Evolutionary conservation across 1,284 basidiomycete species (phyloP).

Genomic region (Ustilago trichophora): DNA sequence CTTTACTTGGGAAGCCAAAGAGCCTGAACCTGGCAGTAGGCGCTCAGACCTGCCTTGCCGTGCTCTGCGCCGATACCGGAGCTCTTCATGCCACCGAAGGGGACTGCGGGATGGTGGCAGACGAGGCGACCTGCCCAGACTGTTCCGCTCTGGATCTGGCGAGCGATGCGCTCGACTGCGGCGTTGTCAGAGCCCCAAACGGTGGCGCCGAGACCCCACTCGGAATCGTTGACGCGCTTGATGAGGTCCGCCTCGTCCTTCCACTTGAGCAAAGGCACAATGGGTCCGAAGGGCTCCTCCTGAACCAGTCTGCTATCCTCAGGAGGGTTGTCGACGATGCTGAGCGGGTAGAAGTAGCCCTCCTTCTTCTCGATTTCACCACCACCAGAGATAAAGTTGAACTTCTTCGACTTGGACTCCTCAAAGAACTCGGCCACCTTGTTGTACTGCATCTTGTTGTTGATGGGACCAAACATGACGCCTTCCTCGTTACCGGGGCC

Average conservation of each 20-base stretch:
- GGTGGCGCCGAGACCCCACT: slow-evolving; percentile 37
- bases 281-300: slow-evolving; percentile 52
- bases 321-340: slow-evolving; percentile 45
- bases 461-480: slow-evolving; percentile 38
- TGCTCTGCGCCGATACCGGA: slow-evolving; percentile 36
- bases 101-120: slow-evolving; percentile 17
- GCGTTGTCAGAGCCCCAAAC: slow-evolving; percentile 30
- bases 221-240: slow-evolving; percentile 40
- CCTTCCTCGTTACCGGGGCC: slow-evolving; percentile 35
- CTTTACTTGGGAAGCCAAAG: slow-evolving; percentile 15
- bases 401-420: slow-evolving; percentile 32
- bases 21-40: slow-evolving; percentile 22
- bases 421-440: slow-evolving; percentile 49
- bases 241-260: slow-evolving; percentile 42
- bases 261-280: slow-evolving; percentile 48
- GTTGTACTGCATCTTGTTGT: slow-evolving; percentile 50
- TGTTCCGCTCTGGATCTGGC: slow-evolving; percentile 34
- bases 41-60: slow-evolving; percentile 15
- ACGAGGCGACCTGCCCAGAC: slow-evolving; percentile 26
- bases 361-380: slow-evolving; percentile 23
- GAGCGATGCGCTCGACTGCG: slow-evolving; percentile 24
- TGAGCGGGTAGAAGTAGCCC: slow-evolving; percentile 43
- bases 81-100: slow-evolving; percentile 39
- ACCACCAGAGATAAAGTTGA: slow-evolving; percentile 37
- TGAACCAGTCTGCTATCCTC: slow-evolving; percentile 37